Evolutionary conservation across 768 basidiomycete genomes (phyloP).

Genomic region (Hygrophorus pudorinus): DNA sequence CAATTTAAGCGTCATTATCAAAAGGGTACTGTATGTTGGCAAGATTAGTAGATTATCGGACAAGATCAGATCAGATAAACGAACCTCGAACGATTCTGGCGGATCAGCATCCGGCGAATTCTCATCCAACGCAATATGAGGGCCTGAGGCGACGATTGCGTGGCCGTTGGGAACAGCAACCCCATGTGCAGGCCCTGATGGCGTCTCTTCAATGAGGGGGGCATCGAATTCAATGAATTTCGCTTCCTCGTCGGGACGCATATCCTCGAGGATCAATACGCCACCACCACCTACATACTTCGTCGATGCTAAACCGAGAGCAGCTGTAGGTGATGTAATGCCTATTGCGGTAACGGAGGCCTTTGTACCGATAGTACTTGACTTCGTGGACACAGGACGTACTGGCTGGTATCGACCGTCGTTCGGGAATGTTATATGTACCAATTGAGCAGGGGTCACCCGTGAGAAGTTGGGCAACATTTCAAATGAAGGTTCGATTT

Average conservation of each 20-base stretch:
- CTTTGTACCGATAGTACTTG: constrained; percentile 26
- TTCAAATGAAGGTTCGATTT: constrained; percentile 69
- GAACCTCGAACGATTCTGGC: constrained; percentile 78
- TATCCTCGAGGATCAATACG: constrained; percentile 76
- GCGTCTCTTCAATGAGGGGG: constrained; percentile 18
- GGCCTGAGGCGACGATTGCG: constrained; percentile 22
- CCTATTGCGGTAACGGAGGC: constrained; percentile 13
- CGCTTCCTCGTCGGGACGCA: constrained; percentile 54
- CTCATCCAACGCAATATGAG: constrained; percentile 64
- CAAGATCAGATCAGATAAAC: constrained; percentile 17
- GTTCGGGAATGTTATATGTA: constrained; percentile 73
- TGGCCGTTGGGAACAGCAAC: constrained; percentile 22
- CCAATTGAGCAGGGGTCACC: constrained; percentile 81
- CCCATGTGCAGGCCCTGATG: constrained; percentile 17
- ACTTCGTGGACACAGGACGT: constrained; percentile 56
- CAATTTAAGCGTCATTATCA: constrained; percentile 48
- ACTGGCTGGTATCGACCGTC: constrained; percentile 84
- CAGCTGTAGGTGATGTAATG: constrained; percentile 19
- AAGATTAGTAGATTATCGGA: constrained; percentile 13
- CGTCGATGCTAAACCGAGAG: constrained; percentile 34
- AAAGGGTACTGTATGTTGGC: constrained; percentile 59
- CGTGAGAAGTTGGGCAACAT: constrained; percentile 80
- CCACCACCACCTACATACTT: constrained; percentile 76
- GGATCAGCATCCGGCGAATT: constrained; percentile 61
- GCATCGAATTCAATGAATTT: constrained; percentile 63